These are phyloP conservation scores for Ustilago crameri DNA, from an alignment of 1,284 basidiomycete genomes.

Conservation along the genomic window DNA sequence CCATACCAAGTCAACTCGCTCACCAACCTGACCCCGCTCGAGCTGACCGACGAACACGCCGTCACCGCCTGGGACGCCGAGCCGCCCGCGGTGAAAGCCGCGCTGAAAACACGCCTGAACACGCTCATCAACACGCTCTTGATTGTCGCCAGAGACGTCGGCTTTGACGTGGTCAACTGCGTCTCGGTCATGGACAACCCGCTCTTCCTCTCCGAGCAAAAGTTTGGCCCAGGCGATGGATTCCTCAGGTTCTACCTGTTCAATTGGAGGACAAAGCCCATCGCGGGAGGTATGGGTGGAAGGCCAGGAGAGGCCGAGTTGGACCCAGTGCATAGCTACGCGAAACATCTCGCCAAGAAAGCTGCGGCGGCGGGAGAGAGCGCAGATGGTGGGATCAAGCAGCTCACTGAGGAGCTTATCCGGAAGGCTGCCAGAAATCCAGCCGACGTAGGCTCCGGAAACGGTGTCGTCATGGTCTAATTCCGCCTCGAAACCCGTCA, in stretches of 20 bases:
- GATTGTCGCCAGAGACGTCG: conserved; percentile 79
- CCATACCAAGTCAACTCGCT: conserved; percentile 50
- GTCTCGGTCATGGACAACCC: conserved; percentile 94
- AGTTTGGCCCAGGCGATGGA: conserved; percentile 92
- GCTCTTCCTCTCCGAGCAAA: conserved; percentile 77
- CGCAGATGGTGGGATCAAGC: background rate
- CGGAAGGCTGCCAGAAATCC: conserved; percentile 25
- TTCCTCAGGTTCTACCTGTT: conserved; percentile 88
- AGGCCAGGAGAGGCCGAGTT: conserved; percentile 60
- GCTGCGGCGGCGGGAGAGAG: background rate
- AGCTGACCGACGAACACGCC: conserved; percentile 52
- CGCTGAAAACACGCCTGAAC: conserved; percentile 78
- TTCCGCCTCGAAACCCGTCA: background rate
- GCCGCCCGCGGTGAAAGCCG: conserved; percentile 74
- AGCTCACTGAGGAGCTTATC: conserved; percentile 32
- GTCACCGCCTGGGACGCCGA: conserved; percentile 63
- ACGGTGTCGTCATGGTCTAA: conserved; percentile 66
- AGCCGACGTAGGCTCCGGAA: conserved; percentile 57
- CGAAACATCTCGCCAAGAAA: conserved; percentile 21
- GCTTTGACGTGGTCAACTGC: conserved; percentile 96
- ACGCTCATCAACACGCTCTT: conserved; percentile 81
- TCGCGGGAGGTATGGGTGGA: conserved; percentile 63
- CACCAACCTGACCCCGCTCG: conserved; percentile 48
- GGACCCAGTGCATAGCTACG: conserved; percentile 54
- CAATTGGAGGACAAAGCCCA: conserved; percentile 63